Base-by-base conservation (phyloP, 148 eudicot genomes). In the Rhododendron vialii region DNA sequence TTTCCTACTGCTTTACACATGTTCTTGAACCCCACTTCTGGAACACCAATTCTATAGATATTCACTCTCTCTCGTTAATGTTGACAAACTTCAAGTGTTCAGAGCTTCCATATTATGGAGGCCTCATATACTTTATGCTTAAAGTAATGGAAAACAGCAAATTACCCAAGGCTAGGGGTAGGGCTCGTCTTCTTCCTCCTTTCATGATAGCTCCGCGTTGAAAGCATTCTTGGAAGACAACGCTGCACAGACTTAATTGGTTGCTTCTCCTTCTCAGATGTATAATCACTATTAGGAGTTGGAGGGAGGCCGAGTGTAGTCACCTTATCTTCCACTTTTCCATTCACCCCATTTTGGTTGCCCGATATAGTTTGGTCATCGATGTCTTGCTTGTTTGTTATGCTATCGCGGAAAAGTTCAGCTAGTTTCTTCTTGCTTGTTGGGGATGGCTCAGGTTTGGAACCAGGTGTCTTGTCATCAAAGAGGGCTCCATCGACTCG, bases 381-480 rank as follows among this genome's bases (percentile, higher is more conserved):
- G 53, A 67, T 74, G 53, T 78, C 89, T 15, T 82, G 89, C 20
- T 82, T 86, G 7, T 51, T 85, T 47, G 93, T 83, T 50, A 89
- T 81, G 90, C 96, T 95, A 59, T 95, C 95, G 48, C 89, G 86
- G 47, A 95, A 94, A 50, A 95, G 93, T 38, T 95, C 97, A 57
- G 89, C 86, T 3, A 95, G 91, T 71, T 84, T 92, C 91, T 88
- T 92, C 87, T 74, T 87, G 76, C 76, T 71, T 71, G 76, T 71
- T 7, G 89, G 89, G 55, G 89, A 87, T 41, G 87, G 84, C 45
- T 80, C 87, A 33, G 87, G 77, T 84, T 61, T 53, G 67, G 82
- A 73, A 36, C 57, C 43, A 28, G 76, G 83, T 41, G 59, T 41
- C 33, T 35, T 61, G 75, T 84, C 65, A 43, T 84, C 71, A 9